A percentile compares a stretch with the other conserved stretches of the same genome.
Evolutionary conservation across 768 basidiomycete species (phyloP).

Genomic region (Auricularia sp.): DNA sequence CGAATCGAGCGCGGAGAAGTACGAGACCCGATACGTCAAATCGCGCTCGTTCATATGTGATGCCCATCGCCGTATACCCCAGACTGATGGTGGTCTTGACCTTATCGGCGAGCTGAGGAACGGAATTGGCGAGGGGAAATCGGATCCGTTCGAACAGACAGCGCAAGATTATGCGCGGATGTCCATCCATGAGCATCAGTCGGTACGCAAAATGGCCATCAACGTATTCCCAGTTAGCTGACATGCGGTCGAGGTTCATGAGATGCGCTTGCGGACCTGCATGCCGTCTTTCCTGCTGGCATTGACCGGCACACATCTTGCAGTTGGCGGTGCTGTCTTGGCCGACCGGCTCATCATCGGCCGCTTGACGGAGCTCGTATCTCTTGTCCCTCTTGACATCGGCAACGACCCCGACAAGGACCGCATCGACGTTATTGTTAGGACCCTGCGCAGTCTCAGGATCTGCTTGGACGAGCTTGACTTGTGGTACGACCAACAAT

Average conservation of each 20-base stretch:
- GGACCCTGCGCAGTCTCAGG: background rate
- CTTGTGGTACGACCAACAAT: background rate
- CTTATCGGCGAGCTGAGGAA: background rate
- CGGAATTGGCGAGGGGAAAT: background rate
- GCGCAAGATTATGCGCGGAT: background rate
- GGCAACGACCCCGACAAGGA: background rate
- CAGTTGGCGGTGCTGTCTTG: background rate
- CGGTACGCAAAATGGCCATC: background rate
- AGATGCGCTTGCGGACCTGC: background rate
- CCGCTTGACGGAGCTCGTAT: background rate
- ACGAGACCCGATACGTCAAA: background rate
- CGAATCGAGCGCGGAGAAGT: background rate
- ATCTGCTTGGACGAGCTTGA: background rate
- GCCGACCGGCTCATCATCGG: background rate
- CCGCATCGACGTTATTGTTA: background rate
- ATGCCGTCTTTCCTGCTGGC: background rate
- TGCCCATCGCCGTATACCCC: background rate
- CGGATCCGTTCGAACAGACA: background rate
- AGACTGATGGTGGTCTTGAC: background rate
- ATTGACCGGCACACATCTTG: background rate
- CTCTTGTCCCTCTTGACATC: background rate
- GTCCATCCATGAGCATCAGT: background rate
- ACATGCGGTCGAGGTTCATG: background rate
- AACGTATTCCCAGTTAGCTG: background rate
- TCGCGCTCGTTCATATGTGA: background rate